These are phyloP conservation scores for Thelephora aurantiotincta DNA, from an alignment of 768 basidiomycete genomes.

Conservation along the genomic window DNA sequence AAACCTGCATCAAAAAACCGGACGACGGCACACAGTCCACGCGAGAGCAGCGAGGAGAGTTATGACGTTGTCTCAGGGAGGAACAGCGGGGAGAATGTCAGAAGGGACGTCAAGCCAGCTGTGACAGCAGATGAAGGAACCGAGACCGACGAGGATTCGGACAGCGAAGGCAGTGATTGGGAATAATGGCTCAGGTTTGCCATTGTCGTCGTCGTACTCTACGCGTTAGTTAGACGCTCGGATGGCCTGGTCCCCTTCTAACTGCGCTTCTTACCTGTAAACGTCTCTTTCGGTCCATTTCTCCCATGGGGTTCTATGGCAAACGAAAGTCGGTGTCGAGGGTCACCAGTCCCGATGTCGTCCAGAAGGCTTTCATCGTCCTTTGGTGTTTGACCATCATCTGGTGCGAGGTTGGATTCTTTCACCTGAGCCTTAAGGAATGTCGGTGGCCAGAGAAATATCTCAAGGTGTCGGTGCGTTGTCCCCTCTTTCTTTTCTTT, in stretches of 20 bases:
- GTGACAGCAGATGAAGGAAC: neutral
- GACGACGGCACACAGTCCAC: slow-evolving; percentile 12
- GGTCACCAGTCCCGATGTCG: neutral
- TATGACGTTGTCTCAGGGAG: slow-evolving; percentile 20
- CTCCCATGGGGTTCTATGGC: neutral
- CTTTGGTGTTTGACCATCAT: slow-evolving; percentile 50
- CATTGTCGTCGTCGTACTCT: too few species aligned
- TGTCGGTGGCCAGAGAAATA: slow-evolving; percentile 43
- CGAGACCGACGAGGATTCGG: slow-evolving; percentile 5
- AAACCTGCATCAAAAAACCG: neutral
- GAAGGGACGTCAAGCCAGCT: slow-evolving; percentile 5
- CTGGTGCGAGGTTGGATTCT: slow-evolving; percentile 59
- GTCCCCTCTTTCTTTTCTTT: slow-evolving; percentile 3
- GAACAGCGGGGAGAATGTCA: slow-evolving; percentile 2
- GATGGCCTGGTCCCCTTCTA: too few species aligned
- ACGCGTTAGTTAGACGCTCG: too few species aligned
- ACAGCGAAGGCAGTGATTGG: slow-evolving; percentile 15
- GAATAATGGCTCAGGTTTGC: slow-evolving; percentile 2
- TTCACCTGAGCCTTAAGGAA: slow-evolving; percentile 27
- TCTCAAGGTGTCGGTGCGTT: slow-evolving; percentile 2
- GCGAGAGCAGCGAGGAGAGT: slow-evolving; percentile 21
- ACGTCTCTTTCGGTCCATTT: too few species aligned
- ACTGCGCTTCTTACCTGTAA: too few species aligned
- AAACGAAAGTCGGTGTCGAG: neutral
- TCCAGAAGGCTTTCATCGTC: slow-evolving; percentile 4